Conservation (phyloP, 768 basidiomycete genomes). For the Coprinopsis strossmayeri region DNA sequence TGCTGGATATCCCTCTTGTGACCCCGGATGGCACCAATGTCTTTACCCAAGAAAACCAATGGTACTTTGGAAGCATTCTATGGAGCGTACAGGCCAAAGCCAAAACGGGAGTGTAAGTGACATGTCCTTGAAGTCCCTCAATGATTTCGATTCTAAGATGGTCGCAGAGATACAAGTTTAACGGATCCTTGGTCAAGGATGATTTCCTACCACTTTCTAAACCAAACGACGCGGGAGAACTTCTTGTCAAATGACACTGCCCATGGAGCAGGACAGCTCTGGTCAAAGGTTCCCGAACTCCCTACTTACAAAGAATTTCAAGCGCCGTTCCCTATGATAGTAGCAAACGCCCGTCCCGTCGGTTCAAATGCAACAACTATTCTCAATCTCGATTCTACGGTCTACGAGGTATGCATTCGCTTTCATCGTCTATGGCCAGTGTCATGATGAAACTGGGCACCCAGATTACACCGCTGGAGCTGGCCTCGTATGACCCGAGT, state of each 20-base stretch:
- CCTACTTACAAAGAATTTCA: conserved; percentile 42
- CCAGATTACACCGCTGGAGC: conserved; percentile 57
- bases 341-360: conserved; percentile 46
- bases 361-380: conserved; percentile 35
- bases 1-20: conserved; percentile 48
- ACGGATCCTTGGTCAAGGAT: conserved; percentile 61
- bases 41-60: conserved; percentile 38
- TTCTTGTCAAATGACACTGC: conserved; percentile 53
- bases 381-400: conserved; percentile 36
- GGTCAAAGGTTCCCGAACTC: conserved; percentile 49
- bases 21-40: conserved; percentile 47
- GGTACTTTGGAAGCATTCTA: conserved; percentile 48
- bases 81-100: conserved; percentile 54
- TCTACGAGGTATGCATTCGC: conserved; percentile 46
- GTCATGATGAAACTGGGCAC: not conserved
- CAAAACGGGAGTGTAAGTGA: conserved; percentile 20
- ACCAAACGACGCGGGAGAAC: conserved; percentile 50
- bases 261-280: conserved; percentile 71
- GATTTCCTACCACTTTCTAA: conserved; percentile 69
- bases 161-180: conserved; percentile 51
- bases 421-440: not conserved
- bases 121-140: not conserved
- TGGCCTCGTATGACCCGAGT: conserved; percentile 69
- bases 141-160: not conserved
- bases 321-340: conserved; percentile 64